Base-by-base conservation (phyloP, 2,329 filamentous ascomycete genomes). In the Sclerotinia minor region DNA sequence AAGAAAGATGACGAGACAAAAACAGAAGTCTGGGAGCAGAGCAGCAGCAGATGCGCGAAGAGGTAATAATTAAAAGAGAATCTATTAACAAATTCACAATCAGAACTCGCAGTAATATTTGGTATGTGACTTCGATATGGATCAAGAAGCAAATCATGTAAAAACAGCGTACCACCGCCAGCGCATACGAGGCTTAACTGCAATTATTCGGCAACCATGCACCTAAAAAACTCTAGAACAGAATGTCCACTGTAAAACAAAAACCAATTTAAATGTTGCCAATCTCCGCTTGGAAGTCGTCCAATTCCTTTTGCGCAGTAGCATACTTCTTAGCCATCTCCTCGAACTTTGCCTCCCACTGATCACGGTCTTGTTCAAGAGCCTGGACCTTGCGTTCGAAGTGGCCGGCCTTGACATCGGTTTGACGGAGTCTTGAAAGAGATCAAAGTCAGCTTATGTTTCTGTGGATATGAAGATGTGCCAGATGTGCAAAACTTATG, bases 311-410 rank as follows among this genome's bases (percentile, higher is more conserved):
- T 86, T 96, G 89, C 75, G 92, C 85, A 68, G 85, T 80, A 73
- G 83, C 82, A 85, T 96, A 91, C 84, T 97, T 96, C 88, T 94
- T 91, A 76, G 89, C 81, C 90, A 97, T 96, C 81, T 98, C 94
- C 83, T 98, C 95, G 83, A 96, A 98, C 85, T 99, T 98, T 81
- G 85, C 80, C 85, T 98, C 95, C 94, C 94, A 97, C 81, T 94
- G 88, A 81, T 97, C 93, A 77, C 92, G 91, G 80, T 94, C 88
- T 78, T 87, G 85, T 84, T 99, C 95, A 78, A 97, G 89, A 77
- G 95, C 94, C 82, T 97, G 92, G 75, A 98, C 95, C 86, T 98
- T 98, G 83, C 95, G 95, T 85, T 99, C 95, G 82, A 94, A 98
- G 85, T 99, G 94, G 77, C 94, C 95, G 78, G 94, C 94, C 87